A percentile compares a stretch with the other conserved stretches of the same genome.
Evolutionary conservation across 768 basidiomycete genomes (phyloP).

Genomic region (Lentinula lateritia): DNA sequence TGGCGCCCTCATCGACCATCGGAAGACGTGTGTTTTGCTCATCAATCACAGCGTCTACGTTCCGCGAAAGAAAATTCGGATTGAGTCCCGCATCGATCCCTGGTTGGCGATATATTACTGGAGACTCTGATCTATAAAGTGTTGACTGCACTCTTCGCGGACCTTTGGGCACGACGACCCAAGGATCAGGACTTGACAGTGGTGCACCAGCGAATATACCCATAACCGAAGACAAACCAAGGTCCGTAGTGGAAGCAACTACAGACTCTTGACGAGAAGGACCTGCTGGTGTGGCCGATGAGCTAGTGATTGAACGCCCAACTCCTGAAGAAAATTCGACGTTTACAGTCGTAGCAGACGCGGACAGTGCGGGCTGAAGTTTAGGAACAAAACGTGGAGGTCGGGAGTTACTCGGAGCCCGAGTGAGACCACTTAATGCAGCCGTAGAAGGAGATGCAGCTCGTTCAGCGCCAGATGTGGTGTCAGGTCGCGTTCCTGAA

Average conservation of each 20-base stretch:
- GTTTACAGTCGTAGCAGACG: conserved; percentile 89
- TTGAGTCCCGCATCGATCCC: conserved; percentile 18
- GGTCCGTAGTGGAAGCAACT: not conserved
- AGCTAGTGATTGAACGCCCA: conserved; percentile 48
- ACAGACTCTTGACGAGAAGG: not conserved
- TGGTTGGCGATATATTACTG: conserved; percentile 4
- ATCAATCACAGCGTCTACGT: conserved; percentile 79
- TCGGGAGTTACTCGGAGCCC: conserved; percentile 20
- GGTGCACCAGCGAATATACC: conserved; percentile 93
- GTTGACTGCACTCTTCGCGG: conserved; percentile 21
- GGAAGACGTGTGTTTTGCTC: conserved; percentile 24
- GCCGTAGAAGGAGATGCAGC: conserved; percentile 10
- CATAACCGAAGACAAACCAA: conserved; percentile 38
- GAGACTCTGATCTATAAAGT: conserved; percentile 13
- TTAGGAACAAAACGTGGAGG: conserved; percentile 63
- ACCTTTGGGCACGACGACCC: conserved; percentile 60
- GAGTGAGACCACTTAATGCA: conserved; percentile 10
- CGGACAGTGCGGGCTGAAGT: conserved; percentile 75
- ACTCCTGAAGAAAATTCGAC: conserved; percentile 84
- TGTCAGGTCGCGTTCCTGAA: conserved; percentile 21
- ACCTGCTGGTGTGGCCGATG: conserved; percentile 17
- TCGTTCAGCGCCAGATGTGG: not conserved
- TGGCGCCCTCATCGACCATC: conserved; percentile 19
- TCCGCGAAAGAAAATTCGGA: conserved; percentile 45
- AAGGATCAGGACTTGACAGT: conserved; percentile 49